Percentiles rank a stretch among this genome's conserved stretches.
These are phyloP conservation scores for Gossypium rotundifolium DNA, from an alignment of 345 rosid genomes.

Conservation along the genomic window DNA sequence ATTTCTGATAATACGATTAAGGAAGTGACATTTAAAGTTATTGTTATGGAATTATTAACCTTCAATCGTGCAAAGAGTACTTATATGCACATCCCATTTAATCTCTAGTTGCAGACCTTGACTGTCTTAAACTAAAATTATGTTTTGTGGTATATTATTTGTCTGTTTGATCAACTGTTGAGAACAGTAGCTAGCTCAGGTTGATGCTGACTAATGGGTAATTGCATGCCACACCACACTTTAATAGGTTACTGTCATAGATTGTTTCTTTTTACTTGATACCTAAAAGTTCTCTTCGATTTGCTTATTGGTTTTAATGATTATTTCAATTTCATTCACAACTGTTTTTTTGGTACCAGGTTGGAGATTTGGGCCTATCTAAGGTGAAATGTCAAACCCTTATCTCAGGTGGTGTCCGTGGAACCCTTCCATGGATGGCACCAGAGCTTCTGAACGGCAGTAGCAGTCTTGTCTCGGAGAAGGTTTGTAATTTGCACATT, in stretches of 20 bases:
- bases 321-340: neutral
- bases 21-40: neutral
- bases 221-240: neutral
- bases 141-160: neutral
- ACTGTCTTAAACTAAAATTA: neutral
- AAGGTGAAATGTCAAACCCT: constrained; percentile 63
- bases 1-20: neutral
- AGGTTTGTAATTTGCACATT: constrained; percentile 26
- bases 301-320: neutral
- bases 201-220: neutral
- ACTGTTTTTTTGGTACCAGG: constrained; percentile 26
- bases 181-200: neutral
- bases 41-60: neutral
- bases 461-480: constrained; percentile 59
- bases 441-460: constrained; percentile 69
- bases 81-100: neutral
- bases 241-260: neutral
- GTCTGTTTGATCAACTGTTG: neutral
- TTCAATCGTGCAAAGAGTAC: neutral
- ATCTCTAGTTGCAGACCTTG: neutral
- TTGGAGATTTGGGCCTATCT: constrained; percentile 70
- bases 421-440: constrained; percentile 80
- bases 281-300: neutral
- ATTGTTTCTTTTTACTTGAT: neutral
- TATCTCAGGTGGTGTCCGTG: constrained; percentile 70